Evolutionary conservation across 495 filamentous ascomycete species (phyloP).

Genomic region (Neurospora tetraspora): DNA sequence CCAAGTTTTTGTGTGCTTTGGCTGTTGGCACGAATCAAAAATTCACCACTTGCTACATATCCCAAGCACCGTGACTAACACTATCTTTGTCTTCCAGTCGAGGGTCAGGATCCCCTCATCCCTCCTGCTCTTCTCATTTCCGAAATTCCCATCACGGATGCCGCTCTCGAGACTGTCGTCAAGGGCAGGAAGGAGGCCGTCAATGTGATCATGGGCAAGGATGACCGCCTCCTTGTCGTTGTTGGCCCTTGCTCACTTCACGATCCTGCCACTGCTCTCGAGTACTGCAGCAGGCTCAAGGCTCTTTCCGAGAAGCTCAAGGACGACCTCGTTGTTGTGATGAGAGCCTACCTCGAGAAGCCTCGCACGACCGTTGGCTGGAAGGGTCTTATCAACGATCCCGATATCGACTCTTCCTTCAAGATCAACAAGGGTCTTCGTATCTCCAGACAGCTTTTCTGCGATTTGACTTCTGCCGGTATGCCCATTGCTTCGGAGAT

Average conservation of each 20-base stretch:
- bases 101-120: constrained; percentile 92
- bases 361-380: constrained; percentile 97
- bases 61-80: constrained; percentile 13
- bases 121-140: constrained; percentile 77
- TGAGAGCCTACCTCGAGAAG: constrained; percentile 99
- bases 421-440: constrained; percentile 98
- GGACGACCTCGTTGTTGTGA: constrained; percentile 81
- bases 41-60: neutral
- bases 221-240: constrained; percentile 86
- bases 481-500: constrained; percentile 96
- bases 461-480: constrained; percentile 72
- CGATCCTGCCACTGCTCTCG: constrained; percentile 78
- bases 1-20: neutral
- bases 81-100: constrained; percentile 44
- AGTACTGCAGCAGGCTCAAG: constrained; percentile 75
- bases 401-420: constrained; percentile 94
- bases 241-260: constrained; percentile 96
- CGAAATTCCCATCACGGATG: constrained; percentile 72
- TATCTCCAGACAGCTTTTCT: constrained; percentile 79
- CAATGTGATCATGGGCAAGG: constrained; percentile 64
- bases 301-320: constrained; percentile 61
- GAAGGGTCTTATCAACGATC: constrained; percentile 99
- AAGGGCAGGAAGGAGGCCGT: constrained; percentile 74
- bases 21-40: neutral
- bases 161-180: constrained; percentile 57